Base-by-base conservation (phyloP, 2,329 filamentous ascomycete species). In the Epichloe hybrida region DNA sequence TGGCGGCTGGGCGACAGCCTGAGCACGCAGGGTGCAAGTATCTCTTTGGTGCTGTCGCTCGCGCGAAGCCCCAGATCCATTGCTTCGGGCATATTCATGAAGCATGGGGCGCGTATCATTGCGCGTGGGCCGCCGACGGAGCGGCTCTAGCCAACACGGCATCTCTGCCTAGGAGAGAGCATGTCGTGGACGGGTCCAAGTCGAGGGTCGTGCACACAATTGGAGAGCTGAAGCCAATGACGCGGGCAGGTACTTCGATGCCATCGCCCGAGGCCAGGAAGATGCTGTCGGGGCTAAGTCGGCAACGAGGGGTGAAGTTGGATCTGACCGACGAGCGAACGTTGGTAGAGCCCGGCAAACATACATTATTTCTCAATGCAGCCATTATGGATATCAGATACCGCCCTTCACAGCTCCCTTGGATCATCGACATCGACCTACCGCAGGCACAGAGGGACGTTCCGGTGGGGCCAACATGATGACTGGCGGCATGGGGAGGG, bases 31-130 rank as follows among this genome's bases (percentile, higher is more conserved):
- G 77, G 20, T 73, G 73, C 52, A 55, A 56, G 0, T 53, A 67
- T 15, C 67, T 81, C 3, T 70, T 77, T 49, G 60, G 59, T 0
- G 72, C 76, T 0, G 58, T 80, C 0, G 64, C 67, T 1, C 58
- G 58, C 0, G 66, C 70, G 1, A 65, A 63, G 31, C 76, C 77
- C 2, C 59, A 60, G 6, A 54, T 80, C 4, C 74, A 79, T 58
- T 79, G 75, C 59, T 80, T 79, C 52, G 77, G 77, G 0, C 77
- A 80, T 53, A 73, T 80, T n/a, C 77, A 81, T 57, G 74, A 79
- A 55, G 72, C 68, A 0, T 83, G 78, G 76, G 81, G 80, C 80
- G 3, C 69, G 0, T 74, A 72, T 49, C 53, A 77, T 3, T 70
- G 79, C 0, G 64, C 65, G 1, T 84, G 80, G 81, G 64, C 60